Conservation (phyloP, 495 filamentous ascomycete genomes). For the Aspergillus wentii region DNA sequence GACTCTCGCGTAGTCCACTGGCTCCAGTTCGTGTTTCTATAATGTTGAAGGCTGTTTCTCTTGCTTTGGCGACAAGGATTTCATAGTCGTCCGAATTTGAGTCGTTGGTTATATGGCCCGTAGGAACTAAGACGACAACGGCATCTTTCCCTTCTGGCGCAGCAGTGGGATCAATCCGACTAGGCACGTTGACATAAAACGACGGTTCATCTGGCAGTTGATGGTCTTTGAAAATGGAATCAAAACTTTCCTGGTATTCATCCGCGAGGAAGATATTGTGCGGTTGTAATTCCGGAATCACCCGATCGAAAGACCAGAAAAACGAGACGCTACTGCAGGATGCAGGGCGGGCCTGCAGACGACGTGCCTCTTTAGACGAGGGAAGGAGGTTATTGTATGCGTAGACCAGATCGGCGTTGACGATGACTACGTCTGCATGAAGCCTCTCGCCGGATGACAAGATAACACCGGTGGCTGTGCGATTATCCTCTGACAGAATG, state of each 20-base stretch:
- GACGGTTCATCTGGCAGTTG: conserved; percentile 56
- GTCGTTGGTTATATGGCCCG: conserved; percentile 52
- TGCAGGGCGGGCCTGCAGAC: conserved; percentile 41
- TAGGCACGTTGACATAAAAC: conserved; percentile 72
- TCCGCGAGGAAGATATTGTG: conserved; percentile 75
- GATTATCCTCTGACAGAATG: conserved; percentile 34
- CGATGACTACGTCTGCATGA: conserved; percentile 55
- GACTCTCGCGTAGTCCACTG: conserved; percentile 30
- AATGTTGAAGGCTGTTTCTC: conserved; percentile 48
- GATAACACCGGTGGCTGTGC: conserved; percentile 47
- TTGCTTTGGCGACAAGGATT: conserved; percentile 43
- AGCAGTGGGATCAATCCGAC: conserved; percentile 57
- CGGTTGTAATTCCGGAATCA: conserved; percentile 53
- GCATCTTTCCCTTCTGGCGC: conserved; percentile 57
- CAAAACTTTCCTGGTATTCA: conserved; percentile 62
- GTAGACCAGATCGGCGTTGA: conserved; percentile 68
- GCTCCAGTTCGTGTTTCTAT: conserved; percentile 51
- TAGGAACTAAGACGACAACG: conserved; percentile 62
- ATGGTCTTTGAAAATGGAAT: conserved; percentile 64
- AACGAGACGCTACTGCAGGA: conserved; percentile 70
- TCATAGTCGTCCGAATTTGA: conserved; percentile 51
- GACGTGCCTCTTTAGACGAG: conserved; percentile 34
- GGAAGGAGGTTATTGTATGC: conserved; percentile 63
- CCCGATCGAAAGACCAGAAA: conserved; percentile 60
- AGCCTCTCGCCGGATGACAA: conserved; percentile 48